Evolutionary conservation across 2,329 filamentous ascomycete species (phyloP).

Genomic region (Penicillium sp.): DNA sequence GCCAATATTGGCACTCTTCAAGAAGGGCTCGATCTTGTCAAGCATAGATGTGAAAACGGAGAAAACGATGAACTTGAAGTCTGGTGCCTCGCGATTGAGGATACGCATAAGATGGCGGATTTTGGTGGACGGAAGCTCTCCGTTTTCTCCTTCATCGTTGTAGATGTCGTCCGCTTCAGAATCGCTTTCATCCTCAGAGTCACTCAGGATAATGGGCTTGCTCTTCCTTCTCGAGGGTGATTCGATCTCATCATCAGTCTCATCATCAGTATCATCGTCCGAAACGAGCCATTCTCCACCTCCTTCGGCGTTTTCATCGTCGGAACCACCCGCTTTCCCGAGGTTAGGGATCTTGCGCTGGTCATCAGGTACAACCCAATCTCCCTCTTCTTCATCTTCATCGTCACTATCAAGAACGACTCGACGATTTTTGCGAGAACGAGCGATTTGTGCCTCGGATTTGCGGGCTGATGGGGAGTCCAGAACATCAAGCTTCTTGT

Average conservation of each 20-base stretch:
- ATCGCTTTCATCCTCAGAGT: constrained; percentile 40
- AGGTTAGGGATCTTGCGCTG: constrained; percentile 61
- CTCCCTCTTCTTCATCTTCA: constrained; percentile 64
- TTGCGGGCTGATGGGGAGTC: constrained; percentile 23
- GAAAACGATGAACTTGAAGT: constrained; percentile 98
- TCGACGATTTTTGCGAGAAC: constrained; percentile 39
- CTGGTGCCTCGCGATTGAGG: constrained; percentile 69
- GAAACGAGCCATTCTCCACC: constrained; percentile 75
- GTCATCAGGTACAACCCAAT: constrained; percentile 73
- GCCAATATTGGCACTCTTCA: constrained; percentile 68
- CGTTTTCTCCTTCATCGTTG: constrained; percentile 37
- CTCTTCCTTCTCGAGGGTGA: constrained; percentile 26
- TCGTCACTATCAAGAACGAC: constrained; percentile 55
- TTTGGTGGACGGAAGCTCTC: constrained; percentile 70
- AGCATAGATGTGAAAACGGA: constrained; percentile 99
- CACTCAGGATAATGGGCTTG: constrained; percentile 18
- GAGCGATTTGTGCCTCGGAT: constrained; percentile 22
- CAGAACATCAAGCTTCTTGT: constrained; percentile 34
- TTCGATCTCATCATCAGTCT: constrained; percentile 37
- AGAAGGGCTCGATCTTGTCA: constrained; percentile 89
- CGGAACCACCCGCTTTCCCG: constrained; percentile 76
- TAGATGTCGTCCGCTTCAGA: constrained; percentile 37
- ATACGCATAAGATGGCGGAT: constrained; percentile 82
- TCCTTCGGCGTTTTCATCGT: constrained; percentile 84
- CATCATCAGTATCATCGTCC: constrained; percentile 57